Evolutionary conservation across 2,329 filamentous ascomycete species (phyloP).

Genomic region (Exophiala sp.): DNA sequence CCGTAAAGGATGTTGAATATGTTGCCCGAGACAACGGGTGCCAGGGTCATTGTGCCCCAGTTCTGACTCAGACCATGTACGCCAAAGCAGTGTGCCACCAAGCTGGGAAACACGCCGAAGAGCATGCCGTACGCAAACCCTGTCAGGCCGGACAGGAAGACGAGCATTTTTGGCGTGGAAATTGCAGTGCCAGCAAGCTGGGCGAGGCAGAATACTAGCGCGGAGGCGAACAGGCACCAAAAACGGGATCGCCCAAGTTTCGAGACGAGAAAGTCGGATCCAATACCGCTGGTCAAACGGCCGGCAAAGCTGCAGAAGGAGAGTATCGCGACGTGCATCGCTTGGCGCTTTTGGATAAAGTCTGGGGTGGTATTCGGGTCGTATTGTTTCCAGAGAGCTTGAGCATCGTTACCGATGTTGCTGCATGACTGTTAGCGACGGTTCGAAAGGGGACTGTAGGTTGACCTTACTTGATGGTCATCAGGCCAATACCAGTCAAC

Average conservation of each 20-base stretch:
- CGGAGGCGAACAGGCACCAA: constrained; percentile 83
- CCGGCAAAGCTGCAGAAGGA: constrained; percentile 83
- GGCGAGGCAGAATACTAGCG: constrained; percentile 71
- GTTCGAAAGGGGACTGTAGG: constrained; percentile 13
- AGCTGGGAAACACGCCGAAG: constrained; percentile 88
- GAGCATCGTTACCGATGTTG: constrained; percentile 88
- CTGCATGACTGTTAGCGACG: constrained; percentile 44
- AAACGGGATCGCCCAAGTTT: constrained; percentile 74
- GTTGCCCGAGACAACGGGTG: constrained; percentile 82
- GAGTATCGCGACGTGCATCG: constrained; percentile 91
- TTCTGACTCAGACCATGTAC: constrained; percentile 87
- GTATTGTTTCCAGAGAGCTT: constrained; percentile 83
- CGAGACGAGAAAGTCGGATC: constrained; percentile 86
- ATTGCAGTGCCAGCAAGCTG: constrained; percentile 75
- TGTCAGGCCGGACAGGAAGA: constrained; percentile 74
- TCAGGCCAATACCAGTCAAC: constrained; percentile 88
- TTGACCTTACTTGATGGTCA: constrained; percentile 90
- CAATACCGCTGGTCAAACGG: constrained; percentile 76
- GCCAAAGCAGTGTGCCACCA: constrained; percentile 86
- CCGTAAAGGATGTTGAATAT: constrained; percentile 93
- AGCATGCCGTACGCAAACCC: constrained; percentile 89
- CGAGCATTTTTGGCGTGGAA: constrained; percentile 71
- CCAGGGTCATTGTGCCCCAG: constrained; percentile 92
- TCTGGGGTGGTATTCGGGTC: constrained; percentile 68
- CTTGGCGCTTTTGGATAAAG: constrained; percentile 76